Base-by-base conservation (phyloP, 1,139 yeast species). In the Geotrichum candidum region DNA sequence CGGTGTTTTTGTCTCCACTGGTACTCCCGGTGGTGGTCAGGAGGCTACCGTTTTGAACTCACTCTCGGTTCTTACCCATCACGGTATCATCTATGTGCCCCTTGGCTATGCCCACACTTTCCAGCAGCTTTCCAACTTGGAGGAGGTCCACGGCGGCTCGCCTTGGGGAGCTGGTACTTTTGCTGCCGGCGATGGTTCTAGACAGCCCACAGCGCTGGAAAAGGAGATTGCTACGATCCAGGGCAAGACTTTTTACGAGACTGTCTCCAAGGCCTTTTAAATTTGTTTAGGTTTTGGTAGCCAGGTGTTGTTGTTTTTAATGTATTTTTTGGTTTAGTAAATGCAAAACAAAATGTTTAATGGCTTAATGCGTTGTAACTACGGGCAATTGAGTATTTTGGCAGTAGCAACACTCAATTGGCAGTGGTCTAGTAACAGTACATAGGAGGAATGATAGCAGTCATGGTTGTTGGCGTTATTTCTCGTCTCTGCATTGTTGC, bases 11-110 rank as follows among this genome's bases (percentile, higher is more conserved):
- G 86, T 85, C 61, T 80, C 88, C 56, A 88, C 94, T 53, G 90
- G 90, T 75, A 80, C 90, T 61, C 85, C 83, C 70, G 91, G 91
- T 73, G 91, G 91, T 75, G 90, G 90, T 70, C 88, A 85, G 75
- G 95, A 87, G 77, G 75, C 79, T 60, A 88, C 94, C 52, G 79
- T 80, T 62, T 76, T 82, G 66, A 86, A 83, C 76, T 73, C 87
- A 60, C 71, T 87, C 69, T 84, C 90, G 15, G 80, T 83, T 54
- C 78, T 86, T 68, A 82, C 82, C 62, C 94, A 55, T 25, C 58
- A 55, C 33, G 58, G 58, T 46, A 80, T 29, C 10, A 29, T 29
- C 33, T 29, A 7, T 29, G 33, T 29, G 33, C 33, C 33, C 33
- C 33, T 29, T 69, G 94, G 94, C 73, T 87, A 83, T 78, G 84